Evolutionary conservation across 495 filamentous ascomycete species (phyloP).

Genomic region (Penicillium turbatum): DNA sequence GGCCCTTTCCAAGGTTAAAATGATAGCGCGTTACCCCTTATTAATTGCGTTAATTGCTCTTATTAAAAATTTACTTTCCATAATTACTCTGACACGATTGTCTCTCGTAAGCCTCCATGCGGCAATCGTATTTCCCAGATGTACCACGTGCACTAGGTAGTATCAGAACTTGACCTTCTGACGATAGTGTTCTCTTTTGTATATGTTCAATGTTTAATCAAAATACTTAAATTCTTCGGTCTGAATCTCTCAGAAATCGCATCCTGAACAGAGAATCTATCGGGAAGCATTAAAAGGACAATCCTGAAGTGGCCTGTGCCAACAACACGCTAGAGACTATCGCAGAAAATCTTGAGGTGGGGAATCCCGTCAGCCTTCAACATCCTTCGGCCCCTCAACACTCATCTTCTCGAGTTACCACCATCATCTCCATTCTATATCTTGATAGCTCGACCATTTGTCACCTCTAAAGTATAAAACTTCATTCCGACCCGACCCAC

Average conservation of each 20-base stretch:
- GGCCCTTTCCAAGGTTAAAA: no score
- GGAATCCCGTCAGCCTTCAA: constrained; percentile 18
- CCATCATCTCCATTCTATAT: background rate
- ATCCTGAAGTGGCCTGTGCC: constrained; percentile 5
- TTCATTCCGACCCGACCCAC: background rate
- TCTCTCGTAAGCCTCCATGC: constrained; percentile 3
- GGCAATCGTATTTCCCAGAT: no score
- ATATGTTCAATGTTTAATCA: background rate
- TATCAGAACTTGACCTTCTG: background rate
- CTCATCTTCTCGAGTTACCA: constrained; percentile 1
- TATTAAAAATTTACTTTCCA: no score
- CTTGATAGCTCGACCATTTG: background rate
- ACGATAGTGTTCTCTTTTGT: background rate
- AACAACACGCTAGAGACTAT: constrained; percentile 3
- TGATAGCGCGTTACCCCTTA: no score
- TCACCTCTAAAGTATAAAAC: background rate
- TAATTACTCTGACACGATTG: constrained; percentile 2
- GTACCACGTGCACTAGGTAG: no score
- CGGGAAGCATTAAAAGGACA: background rate
- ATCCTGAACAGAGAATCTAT: background rate
- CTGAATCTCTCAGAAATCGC: background rate
- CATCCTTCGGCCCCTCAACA: constrained; percentile 1
- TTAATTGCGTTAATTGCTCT: no score
- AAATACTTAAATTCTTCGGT: background rate
- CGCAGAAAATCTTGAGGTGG: constrained; percentile 15